Evolutionary conservation across 2,329 filamentous ascomycete genomes (phyloP), one percentile per base, ranked within the genome.

Genomic region (Elsinoe necatrix): DNA sequence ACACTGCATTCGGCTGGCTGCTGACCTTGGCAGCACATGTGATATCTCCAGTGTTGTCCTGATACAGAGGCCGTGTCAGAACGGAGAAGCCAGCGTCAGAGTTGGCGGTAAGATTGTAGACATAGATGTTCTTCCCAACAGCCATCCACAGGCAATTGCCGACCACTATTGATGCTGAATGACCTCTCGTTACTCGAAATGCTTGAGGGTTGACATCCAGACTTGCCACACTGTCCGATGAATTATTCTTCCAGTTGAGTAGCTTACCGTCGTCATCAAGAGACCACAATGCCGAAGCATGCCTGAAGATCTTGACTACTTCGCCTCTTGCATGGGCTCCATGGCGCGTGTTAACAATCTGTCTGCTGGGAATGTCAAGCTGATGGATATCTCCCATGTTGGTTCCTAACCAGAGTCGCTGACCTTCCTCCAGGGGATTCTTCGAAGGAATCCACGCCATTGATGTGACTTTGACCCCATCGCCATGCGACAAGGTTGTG

Each of bases 271-370:
- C 83, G 61, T 96, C 91, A 67, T 97, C 93, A 48, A 98, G 71
- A 0, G 91, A 91, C 93, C 93, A 98, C 68, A 98, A 81, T 65
- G 96, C 88, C 62, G 89, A 89, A 60, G 83, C 85, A 69, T 95
- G 86, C 37, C 93, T 83, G 67, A 89, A 86, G 41, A 98, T 95
- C 64, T 84, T 89, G 61, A 88, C 81, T 52, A 98, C 80, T 63
- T 95, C 88, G 60, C 83, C 80, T 41, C 88, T 83, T 6, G 84
- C 82, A 65, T 97, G 93, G 1, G 87, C 87, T 52, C 78, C 83
- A 1, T 80, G 73, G 64, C 86, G 88, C 16, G 80, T 86, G 25
- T 80, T 77, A 12, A 88, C 76, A 45, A 95, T 77, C 34, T 79
- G 82, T 66, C 91, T 85, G 0, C 83, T 84, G 1, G 77, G 74